Evolutionary conservation across 495 filamentous ascomycete genomes (phyloP).

Genomic region (Evernia prunastri): DNA sequence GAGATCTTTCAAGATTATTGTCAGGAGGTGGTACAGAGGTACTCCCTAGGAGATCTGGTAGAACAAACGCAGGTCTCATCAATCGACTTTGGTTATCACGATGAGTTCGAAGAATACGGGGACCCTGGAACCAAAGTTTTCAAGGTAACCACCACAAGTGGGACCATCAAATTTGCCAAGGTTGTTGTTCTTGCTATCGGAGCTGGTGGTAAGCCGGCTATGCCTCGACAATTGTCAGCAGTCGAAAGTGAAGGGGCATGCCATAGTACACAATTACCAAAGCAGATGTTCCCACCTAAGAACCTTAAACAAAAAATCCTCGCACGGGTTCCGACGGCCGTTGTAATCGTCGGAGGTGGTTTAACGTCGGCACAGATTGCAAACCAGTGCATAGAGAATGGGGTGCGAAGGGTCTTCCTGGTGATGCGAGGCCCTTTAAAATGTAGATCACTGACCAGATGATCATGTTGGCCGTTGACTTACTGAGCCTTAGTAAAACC

Average conservation of each 20-base stretch:
- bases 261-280: conserved; percentile 49
- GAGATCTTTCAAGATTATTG: conserved; percentile 54
- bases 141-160: conserved; percentile 43
- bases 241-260: conserved; percentile 43
- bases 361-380: conserved; percentile 55
- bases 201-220: conserved; percentile 46
- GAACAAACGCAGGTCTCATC: conserved; percentile 44
- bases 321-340: conserved; percentile 39
- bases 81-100: conserved; percentile 43
- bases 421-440: conserved; percentile 52
- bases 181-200: conserved; percentile 53
- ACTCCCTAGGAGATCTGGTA: conserved; percentile 44
- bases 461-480: not conserved
- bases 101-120: conserved; percentile 8
- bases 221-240: conserved; percentile 38
- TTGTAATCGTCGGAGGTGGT: conserved; percentile 56
- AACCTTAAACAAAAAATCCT: conserved; percentile 43
- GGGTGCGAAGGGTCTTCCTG: conserved; percentile 50
- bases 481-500: conserved; percentile 44
- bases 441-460: conserved; percentile 27
- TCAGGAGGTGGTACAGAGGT: conserved; percentile 44
- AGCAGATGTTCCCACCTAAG: conserved; percentile 37
- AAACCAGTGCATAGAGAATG: conserved; percentile 48
- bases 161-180: conserved; percentile 41
- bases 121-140: conserved; percentile 39